These are phyloP conservation scores for Paraurostyla sp. DNA, from an alignment of 73 alveolate species.

Conservation along the genomic window DNA sequence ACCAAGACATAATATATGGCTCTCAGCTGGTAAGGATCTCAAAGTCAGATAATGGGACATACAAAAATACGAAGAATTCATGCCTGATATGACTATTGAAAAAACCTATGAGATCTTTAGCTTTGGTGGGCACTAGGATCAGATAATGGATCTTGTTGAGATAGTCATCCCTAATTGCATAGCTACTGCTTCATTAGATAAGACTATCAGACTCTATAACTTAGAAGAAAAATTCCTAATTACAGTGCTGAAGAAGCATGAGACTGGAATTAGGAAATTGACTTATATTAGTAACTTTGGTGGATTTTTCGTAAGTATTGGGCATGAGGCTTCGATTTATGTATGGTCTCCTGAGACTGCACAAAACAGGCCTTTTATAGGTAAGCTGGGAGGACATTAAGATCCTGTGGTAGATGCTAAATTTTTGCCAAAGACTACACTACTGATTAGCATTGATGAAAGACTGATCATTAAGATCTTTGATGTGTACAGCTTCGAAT, in stretches of 20 bases:
- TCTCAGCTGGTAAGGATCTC: constrained; percentile 92
- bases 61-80: constrained; percentile 79
- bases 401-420: constrained; percentile 93
- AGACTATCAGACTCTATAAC: constrained; percentile 88
- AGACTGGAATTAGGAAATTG: constrained; percentile 87
- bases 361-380: constrained; percentile 88
- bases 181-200: constrained; percentile 96
- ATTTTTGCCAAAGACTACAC: constrained; percentile 87
- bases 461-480: constrained; percentile 90
- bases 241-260: constrained; percentile 82
- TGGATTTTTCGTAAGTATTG: constrained; percentile 89
- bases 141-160: constrained; percentile 93
- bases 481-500: constrained; percentile 82
- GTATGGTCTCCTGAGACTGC: constrained; percentile 95
- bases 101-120: constrained; percentile 40
- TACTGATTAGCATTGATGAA: constrained; percentile 95
- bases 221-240: constrained; percentile 85
- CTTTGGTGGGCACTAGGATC: constrained; percentile 85
- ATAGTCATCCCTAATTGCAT: constrained; percentile 85
- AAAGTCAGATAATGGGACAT: constrained; percentile 83
- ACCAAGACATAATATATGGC: constrained; percentile 93
- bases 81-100: too few species aligned
- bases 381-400: constrained; percentile 94
- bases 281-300: constrained; percentile 85
- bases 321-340: constrained; percentile 87